Evolutionary conservation across 2,329 filamentous ascomycete genomes (phyloP).

Genomic region (Trichophyton simii): DNA sequence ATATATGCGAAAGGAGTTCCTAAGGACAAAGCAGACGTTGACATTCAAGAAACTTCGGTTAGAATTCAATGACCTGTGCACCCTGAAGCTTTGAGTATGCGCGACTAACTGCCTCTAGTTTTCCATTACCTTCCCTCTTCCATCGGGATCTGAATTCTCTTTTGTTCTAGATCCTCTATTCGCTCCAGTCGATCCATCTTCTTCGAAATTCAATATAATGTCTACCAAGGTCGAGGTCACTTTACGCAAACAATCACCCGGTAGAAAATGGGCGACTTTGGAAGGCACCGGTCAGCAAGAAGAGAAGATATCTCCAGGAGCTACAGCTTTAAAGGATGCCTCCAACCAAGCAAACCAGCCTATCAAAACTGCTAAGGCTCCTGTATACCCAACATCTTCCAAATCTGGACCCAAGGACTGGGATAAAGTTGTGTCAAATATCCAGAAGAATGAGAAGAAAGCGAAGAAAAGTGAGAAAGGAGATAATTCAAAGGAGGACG

Average conservation of each 20-base stretch:
- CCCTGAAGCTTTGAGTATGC: conserved; percentile 3
- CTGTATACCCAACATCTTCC: conserved; percentile 76
- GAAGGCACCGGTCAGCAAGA: conserved; percentile 29
- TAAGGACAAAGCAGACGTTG: conserved; percentile 43
- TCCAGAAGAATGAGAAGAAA: conserved; percentile 27
- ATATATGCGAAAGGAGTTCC: conserved; percentile 54
- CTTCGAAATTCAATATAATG: conserved; percentile 53
- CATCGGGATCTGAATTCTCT: conserved; percentile 42
- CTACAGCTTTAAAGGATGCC: conserved; percentile 11
- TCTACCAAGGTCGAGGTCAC: conserved; percentile 69
- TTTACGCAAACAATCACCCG: conserved; percentile 53
- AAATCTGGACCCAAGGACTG: conserved; percentile 76
- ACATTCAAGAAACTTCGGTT: conserved; percentile 40
- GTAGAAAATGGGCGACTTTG: conserved; percentile 55
- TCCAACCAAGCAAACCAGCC: conserved; percentile 10
- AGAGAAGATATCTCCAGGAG: conserved; percentile 13
- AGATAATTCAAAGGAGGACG: conserved; percentile 26
- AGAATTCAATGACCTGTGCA: conserved; percentile 14
- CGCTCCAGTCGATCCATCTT: conserved; percentile 48
- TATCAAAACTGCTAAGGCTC: conserved; percentile 28
- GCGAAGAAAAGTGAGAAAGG: conserved; percentile 16
- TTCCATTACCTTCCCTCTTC: conserved; percentile 47
- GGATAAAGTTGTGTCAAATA: conserved; percentile 58
- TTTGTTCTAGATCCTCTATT: conserved; percentile 56
- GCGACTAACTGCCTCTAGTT: conserved; percentile 28